Base-by-base conservation (phyloP, 192 early-diverging fungal genomes). In the Helicostylum pulchrum region DNA sequence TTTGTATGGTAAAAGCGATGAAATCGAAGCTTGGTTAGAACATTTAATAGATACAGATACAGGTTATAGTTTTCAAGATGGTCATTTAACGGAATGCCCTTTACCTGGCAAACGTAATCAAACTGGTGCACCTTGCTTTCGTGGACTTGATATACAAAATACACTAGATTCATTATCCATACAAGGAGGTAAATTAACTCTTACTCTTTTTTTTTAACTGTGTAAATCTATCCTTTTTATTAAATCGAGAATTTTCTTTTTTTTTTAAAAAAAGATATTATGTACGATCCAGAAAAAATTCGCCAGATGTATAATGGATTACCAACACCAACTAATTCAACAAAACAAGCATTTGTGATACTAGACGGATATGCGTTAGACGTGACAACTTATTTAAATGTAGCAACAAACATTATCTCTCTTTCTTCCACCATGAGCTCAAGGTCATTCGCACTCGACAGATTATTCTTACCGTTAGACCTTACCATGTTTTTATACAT, bases 381-480 rank as follows among this genome's bases (percentile, higher is more conserved):
- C 61, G 61, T 79, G 7, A 79, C 78, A 0, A 23, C 54, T 19
- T 77, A 77, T 59, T 53, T 79, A 4, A 48, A 63, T 30, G 9
- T 50, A 3, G 61, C 68, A 3, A 64, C 74, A 17, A 70, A 61
- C 32, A 52, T 72, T 43, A 56, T 73, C 7, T 47, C 43, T n/a
- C 34, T 73, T 10, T 64, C 71, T 9, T 42, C 39, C 14, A 61
- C 61, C 1, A 59, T 64, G 7, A 62, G 56, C 26, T 67, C 69
- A 8, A 69, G 74, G 4, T 54, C 70, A 0, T 70, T 76, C 44
- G 64, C 56, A 0, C 30, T 67, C 1, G 66, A 76, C 17, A 65
- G 74, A n/a, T 64, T 76, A 62, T 76, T 71, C 36, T 32, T 76
- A 5, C 69, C 69, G 2, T 58, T 72, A 7, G 64, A 71, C 34